Percentiles rank a stretch among this genome's conserved stretches.
Evolutionary conservation across 495 filamentous ascomycete species (phyloP).

Genomic region (Chlorociboria aeruginascens): DNA sequence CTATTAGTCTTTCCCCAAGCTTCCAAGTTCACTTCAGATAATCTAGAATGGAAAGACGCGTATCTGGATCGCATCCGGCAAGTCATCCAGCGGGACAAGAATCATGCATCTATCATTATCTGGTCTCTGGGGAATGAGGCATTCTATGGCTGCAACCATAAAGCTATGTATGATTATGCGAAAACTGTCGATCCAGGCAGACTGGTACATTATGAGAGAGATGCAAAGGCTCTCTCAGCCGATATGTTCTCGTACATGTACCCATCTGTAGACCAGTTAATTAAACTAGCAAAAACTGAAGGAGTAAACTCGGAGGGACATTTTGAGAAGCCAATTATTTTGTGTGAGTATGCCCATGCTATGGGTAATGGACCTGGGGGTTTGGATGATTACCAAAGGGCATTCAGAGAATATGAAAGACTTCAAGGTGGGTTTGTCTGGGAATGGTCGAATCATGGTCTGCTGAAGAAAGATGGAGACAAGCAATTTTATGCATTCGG

Average conservation of each 20-base stretch:
- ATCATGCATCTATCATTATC: conserved; percentile 53
- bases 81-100: conserved; percentile 53
- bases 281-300: neutral
- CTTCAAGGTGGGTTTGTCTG: conserved; percentile 62
- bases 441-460: conserved; percentile 65
- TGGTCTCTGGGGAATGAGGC: conserved; percentile 64
- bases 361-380: conserved; percentile 65
- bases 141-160: conserved; percentile 52
- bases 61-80: conserved; percentile 55
- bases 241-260: conserved; percentile 64
- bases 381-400: conserved; percentile 51
- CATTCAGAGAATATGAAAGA: conserved; percentile 41
- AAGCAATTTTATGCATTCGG: conserved; percentile 52
- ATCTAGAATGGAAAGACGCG: conserved; percentile 47
- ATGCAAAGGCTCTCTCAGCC: conserved; percentile 40
- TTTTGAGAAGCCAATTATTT: conserved; percentile 44
- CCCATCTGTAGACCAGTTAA: conserved; percentile 31
- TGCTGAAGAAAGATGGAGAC: conserved; percentile 38
- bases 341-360: conserved; percentile 59
- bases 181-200: conserved; percentile 43
- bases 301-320: conserved; percentile 24
- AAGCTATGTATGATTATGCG: conserved; percentile 50
- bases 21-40: conserved; percentile 47
- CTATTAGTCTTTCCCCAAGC: conserved; percentile 36
- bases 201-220: conserved; percentile 56